phyloP scores from a whole-genome alignment of 1,284 basidiomycete species.

The Pascua sp. region DNA sequence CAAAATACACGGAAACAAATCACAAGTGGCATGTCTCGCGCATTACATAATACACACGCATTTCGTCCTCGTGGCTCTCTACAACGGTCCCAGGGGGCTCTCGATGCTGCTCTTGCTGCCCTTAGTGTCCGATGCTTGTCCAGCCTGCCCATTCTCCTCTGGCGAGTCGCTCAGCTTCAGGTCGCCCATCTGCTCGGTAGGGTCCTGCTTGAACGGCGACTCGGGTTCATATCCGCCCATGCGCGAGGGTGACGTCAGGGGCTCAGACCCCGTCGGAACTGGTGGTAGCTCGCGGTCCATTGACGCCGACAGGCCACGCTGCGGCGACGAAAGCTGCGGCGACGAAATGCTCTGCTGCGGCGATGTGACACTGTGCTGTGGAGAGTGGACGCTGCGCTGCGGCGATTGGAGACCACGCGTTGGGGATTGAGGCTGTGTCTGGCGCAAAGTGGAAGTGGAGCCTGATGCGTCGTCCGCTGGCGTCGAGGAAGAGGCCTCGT shows the following conservation, averaged over 20 bases:
- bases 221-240: neutral
- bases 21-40: neutral
- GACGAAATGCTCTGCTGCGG: neutral
- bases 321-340: neutral
- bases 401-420: too few relatives aligned
- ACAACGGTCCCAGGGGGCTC: slow-evolving; percentile 24
- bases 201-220: slow-evolving; percentile 9
- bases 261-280: slow-evolving; percentile 3
- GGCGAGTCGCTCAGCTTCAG: neutral
- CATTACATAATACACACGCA: slow-evolving; percentile 7
- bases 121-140: neutral
- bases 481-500: neutral
- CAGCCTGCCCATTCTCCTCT: neutral
- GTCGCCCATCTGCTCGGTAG: neutral
- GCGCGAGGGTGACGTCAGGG: neutral
- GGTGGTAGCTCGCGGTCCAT: slow-evolving; percentile 19
- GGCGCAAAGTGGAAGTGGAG: neutral
- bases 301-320: slow-evolving; percentile 2
- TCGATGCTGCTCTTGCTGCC: slow-evolving; percentile 2
- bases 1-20: neutral
- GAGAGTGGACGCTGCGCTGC: neutral
- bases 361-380: neutral
- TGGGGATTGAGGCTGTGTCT: too few relatives aligned
- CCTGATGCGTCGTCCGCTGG: neutral
- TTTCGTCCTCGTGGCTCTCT: neutral